Evolutionary conservation across 2,329 filamentous ascomycete genomes (phyloP), one percentile per base, ranked within the genome.

Genomic region (Polytolypa hystricis): DNA sequence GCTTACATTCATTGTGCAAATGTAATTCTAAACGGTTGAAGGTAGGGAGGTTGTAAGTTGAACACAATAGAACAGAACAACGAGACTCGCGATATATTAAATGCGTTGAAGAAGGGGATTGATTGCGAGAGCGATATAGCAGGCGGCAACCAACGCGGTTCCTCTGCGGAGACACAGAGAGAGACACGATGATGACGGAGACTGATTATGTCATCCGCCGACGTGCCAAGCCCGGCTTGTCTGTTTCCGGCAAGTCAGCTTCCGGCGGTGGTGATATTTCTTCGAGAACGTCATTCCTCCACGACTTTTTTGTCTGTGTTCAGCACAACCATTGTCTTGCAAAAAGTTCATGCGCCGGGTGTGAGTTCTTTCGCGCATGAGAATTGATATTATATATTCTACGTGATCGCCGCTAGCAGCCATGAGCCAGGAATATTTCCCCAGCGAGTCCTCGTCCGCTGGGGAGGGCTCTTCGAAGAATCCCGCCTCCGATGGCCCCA

Each of bases 381-480:
- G n/a, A n/a, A n/a, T n/a, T n/a, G n/a, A n/a, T n/a, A n/a, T n/a
- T n/a, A n/a, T n/a, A n/a, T n/a, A n/a, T n/a, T n/a, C n/a, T n/a
- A n/a, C n/a, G n/a, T n/a, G n/a, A n/a, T n/a, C n/a, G n/a, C n/a
- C n/a, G n/a, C n/a, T 29, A 27, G 23, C 44, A 43, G 49, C 42
- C 43, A 66, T 66, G 62, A 64, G 57, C 55, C 61, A 64, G 50
- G 54, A 64, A 34, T 59, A 64, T 47, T 57, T 52, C 40, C 51
- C 56, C 39, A 48, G 46, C 40, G 53, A 55, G 32, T 52, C 51
- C 43, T 60, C 57, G 20, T 52, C 54, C 25, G 49, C 52, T 39
- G 50, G 56, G 33, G 56, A 60, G 42, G 52, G 53, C 29, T 60
- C 61, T 28, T 61, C 60, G 16, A 53, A 48, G 16, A 48, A 50